A percentile compares a stretch with the other conserved stretches of the same genome.
These are phyloP conservation scores for Rubia yunnanensis DNA, from an alignment of 257 asterid species.

Conservation along the genomic window DNA sequence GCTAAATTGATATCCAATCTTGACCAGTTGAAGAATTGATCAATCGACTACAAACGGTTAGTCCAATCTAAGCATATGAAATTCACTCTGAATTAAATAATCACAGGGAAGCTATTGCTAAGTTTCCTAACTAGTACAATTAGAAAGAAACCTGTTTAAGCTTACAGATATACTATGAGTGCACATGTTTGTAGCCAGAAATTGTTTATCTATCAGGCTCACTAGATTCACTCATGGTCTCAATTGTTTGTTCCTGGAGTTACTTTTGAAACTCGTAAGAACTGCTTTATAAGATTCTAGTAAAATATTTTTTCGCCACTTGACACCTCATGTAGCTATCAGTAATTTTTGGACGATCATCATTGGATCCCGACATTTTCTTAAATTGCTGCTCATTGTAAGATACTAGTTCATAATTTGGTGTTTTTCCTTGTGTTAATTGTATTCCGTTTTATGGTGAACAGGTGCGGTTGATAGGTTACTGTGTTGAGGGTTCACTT, in stretches of 20 bases:
- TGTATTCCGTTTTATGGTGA: slow-evolving; percentile 12
- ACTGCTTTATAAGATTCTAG: background rate
- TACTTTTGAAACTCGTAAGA: background rate
- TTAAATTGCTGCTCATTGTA: background rate
- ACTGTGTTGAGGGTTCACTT: slow-evolving; percentile 89
- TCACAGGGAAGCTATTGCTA: background rate
- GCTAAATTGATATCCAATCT: background rate
- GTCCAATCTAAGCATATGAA: background rate
- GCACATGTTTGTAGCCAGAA: background rate
- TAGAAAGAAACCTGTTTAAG: background rate
- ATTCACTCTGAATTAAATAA: background rate
- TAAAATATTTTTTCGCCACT: background rate
- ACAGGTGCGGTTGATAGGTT: slow-evolving; percentile 97
- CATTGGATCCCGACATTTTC: background rate
- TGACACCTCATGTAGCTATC: background rate
- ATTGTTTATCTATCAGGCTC: background rate
- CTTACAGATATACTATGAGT: background rate
- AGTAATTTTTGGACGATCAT: background rate
- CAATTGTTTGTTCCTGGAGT: background rate
- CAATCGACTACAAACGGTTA: background rate
- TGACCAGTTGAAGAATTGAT: background rate
- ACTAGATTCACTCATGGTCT: background rate
- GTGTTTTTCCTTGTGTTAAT: slow-evolving; percentile 7
- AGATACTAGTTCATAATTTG: background rate
- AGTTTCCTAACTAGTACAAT: background rate